A percentile compares a stretch with the other conserved stretches of the same genome.
phyloP scores from a whole-genome alignment of 225 moss, liverwort and hornwort species.

The Marchantia polymorpha region DNA sequence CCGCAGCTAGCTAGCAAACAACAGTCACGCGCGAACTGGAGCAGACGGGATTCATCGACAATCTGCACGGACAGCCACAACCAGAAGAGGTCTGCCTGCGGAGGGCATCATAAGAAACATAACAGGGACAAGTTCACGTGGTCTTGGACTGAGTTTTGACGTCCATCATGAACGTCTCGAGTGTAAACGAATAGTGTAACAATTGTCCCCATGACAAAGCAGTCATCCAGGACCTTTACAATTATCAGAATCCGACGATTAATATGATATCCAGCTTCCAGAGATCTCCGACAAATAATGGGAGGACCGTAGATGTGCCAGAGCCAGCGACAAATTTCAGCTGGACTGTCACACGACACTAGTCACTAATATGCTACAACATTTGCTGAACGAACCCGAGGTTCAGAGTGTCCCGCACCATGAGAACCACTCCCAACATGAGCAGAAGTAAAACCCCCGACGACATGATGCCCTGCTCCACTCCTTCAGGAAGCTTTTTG shows the following conservation, averaged over 20 bases:
- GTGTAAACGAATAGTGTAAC: conserved; percentile 16
- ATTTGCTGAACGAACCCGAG: conserved; percentile 90
- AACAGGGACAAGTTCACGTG: too few relatives aligned
- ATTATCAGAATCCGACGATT: background rate
- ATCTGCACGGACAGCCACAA: too few relatives aligned
- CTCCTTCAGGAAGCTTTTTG: conserved; percentile 83
- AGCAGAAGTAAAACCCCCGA: conserved; percentile 84
- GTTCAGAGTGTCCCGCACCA: conserved; percentile 95
- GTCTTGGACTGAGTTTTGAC: too few relatives aligned
- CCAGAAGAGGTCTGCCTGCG: too few relatives aligned
- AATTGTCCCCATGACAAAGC: conserved; percentile 6
- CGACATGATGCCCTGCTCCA: conserved; percentile 94
- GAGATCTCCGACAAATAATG: background rate
- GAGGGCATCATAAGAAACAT: too few relatives aligned
- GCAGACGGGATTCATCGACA: too few relatives aligned
- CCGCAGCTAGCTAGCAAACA: too few relatives aligned
- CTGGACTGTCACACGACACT: conserved; percentile 1
- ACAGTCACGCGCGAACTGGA: too few relatives aligned
- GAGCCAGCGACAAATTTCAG: background rate
- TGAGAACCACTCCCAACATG: conserved; percentile 77
- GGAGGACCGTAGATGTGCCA: background rate
- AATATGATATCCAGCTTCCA: conserved; percentile 3
- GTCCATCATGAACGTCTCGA: background rate
- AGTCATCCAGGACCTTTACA: conserved; percentile 18
- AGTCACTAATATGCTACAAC: conserved; percentile 47